These are phyloP conservation scores for Lantana camara DNA, from an alignment of 257 asterid species.

Conservation along the genomic window DNA sequence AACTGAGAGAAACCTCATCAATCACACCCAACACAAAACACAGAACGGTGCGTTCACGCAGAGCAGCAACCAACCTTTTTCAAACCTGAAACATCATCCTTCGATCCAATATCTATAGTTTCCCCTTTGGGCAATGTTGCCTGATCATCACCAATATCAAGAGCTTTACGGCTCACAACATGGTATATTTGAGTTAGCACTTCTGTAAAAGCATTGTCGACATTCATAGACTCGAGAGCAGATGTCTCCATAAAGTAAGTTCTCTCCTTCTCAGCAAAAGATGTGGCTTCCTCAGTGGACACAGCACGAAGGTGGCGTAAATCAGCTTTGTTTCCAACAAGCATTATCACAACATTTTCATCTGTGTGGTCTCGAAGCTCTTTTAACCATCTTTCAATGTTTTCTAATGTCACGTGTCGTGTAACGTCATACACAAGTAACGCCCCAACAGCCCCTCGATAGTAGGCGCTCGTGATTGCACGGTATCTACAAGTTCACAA, in stretches of 20 bases:
- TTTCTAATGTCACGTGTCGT: conserved; percentile 67
- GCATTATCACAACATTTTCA: conserved; percentile 70
- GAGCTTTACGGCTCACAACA: conserved; percentile 67
- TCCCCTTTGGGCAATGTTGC: conserved; percentile 65
- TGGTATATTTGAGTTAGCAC: conserved; percentile 61
- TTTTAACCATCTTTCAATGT: conserved; percentile 68
- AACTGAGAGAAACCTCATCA: conserved; percentile 20
- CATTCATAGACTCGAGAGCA: conserved; percentile 72
- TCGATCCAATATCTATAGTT: conserved; percentile 43
- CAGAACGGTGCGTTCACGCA: conserved; percentile 20
- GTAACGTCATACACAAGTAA: conserved; percentile 69
- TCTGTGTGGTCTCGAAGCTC: conserved; percentile 74
- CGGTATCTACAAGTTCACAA: conserved; percentile 48
- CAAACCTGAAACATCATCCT: conserved; percentile 60
- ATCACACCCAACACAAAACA: too few relatives aligned
- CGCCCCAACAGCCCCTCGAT: conserved; percentile 76
- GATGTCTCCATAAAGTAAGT: conserved; percentile 71
- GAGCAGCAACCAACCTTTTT: conserved; percentile 65
- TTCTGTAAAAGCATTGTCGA: conserved; percentile 69
- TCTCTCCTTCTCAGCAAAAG: conserved; percentile 59
- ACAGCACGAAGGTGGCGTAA: conserved; percentile 68
- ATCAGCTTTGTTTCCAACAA: conserved; percentile 76
- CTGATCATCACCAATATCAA: conserved; percentile 62
- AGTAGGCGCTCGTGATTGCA: conserved; percentile 77
- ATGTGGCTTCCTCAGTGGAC: conserved; percentile 55